These are phyloP conservation scores for Aspergillus tubingensis DNA, from an alignment of 2,329 filamentous ascomycete genomes.

Conservation along the genomic window DNA sequence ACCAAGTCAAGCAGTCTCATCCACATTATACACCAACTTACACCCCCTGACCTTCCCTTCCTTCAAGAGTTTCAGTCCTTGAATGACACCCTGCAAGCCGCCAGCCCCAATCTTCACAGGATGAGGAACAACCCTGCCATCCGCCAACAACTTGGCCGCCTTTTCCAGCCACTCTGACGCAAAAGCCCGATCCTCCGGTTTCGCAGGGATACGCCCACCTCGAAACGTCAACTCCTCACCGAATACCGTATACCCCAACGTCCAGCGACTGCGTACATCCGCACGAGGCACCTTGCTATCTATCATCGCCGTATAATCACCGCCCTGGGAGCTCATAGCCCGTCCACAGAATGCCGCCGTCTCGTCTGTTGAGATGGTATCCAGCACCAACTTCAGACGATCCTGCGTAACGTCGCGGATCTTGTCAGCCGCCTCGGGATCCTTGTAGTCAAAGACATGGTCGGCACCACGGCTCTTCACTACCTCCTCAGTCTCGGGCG, in stretches of 20 bases:
- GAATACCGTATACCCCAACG: conserved; percentile 35
- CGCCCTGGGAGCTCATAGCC: conserved; percentile 33
- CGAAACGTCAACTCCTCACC: conserved; percentile 34
- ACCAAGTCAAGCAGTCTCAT: conserved; percentile 10
- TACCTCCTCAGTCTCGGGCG: conserved; percentile 34
- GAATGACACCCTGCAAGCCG: conserved; percentile 48
- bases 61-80: conserved; percentile 47
- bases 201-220: conserved; percentile 29
- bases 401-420: conserved; percentile 35
- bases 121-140: conserved; percentile 48
- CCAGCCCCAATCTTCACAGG: conserved; percentile 40
- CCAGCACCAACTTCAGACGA: conserved; percentile 36
- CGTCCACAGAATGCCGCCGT: conserved; percentile 33
- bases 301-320: conserved; percentile 31
- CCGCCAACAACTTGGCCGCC: conserved; percentile 42
- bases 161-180: conserved; percentile 43
- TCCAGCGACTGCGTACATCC: conserved; percentile 32
- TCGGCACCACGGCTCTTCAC: conserved; percentile 37
- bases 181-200: conserved; percentile 45
- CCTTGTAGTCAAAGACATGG: conserved; percentile 36
- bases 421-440: conserved; percentile 18
- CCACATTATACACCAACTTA: conserved; percentile 51
- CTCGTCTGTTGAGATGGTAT: conserved; percentile 32
- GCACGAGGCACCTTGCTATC: conserved; percentile 24
- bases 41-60: conserved; percentile 49